Evolutionary conservation across 306 rosid genomes (phyloP).

Genomic region (Fagus sylvatica): DNA sequence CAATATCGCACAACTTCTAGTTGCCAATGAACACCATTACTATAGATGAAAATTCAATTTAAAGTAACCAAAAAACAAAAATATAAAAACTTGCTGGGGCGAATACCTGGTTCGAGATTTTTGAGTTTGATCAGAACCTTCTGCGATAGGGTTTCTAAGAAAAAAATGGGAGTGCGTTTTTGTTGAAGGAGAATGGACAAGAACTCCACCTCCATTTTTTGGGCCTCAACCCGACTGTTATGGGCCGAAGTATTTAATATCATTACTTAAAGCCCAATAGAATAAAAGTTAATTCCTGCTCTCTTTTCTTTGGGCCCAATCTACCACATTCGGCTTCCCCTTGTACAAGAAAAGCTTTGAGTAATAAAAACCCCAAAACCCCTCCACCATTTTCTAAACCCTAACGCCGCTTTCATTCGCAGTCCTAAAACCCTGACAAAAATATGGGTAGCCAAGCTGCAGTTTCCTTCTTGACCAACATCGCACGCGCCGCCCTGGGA

Average conservation of each 20-base stretch:
- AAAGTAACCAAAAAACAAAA: background rate
- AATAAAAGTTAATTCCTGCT: too few species aligned
- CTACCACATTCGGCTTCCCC: too few species aligned
- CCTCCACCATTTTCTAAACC: conserved; percentile 6
- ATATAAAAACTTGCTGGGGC: too few species aligned
- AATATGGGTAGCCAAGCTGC: conserved; percentile 84
- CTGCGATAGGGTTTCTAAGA: background rate
- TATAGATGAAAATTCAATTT: too few species aligned
- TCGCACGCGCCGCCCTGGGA: conserved; percentile 75
- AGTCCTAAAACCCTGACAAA: background rate
- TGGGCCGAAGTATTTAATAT: background rate
- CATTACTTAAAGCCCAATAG: too few species aligned
- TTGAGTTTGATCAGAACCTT: background rate
- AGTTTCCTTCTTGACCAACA: conserved; percentile 51
- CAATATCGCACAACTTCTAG: background rate
- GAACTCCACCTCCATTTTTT: background rate
- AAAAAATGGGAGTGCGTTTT: background rate
- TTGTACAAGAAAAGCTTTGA: too few species aligned
- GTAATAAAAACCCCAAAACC: background rate
- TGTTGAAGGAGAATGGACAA: background rate
- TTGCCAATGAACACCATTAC: background rate
- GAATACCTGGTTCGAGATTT: background rate
- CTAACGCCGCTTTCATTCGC: background rate
- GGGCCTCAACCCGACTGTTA: background rate
- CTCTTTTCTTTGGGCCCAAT: too few species aligned